A percentile compares a stretch with the other conserved stretches of the same genome.
Evolutionary conservation across 164 flowering plant genomes (phyloP).

Genomic region (Vitis rupestris): DNA sequence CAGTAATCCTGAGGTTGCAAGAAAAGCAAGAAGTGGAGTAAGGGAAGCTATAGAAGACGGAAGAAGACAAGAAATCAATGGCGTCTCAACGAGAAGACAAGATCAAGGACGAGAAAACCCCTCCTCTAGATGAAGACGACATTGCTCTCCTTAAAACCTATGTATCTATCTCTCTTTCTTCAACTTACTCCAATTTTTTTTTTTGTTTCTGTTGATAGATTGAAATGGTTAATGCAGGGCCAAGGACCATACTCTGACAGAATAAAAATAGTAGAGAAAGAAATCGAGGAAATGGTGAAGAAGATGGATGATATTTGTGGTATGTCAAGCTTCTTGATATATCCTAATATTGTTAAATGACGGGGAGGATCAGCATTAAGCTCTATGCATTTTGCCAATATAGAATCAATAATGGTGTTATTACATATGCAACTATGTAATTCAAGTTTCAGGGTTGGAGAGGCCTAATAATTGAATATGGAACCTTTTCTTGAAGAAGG

Average conservation of each 20-base stretch:
- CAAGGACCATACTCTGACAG: slow-evolving; percentile 81
- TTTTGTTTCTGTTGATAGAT: too few species aligned
- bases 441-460: too few species aligned
- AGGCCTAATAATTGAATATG: too few species aligned
- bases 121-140: slow-evolving; percentile 91
- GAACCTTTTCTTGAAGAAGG: too few species aligned
- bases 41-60: background rate
- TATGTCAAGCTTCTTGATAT: slow-evolving; percentile 26
- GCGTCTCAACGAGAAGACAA: slow-evolving; percentile 61
- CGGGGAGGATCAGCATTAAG: too few species aligned
- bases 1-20: too few species aligned
- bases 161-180: slow-evolving; percentile 20
- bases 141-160: slow-evolving; percentile 84
- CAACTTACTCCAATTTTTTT: background rate
- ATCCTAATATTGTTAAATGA: background rate
- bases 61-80: slow-evolving; percentile 21
- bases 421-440: too few species aligned
- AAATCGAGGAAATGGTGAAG: slow-evolving; percentile 91
- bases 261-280: slow-evolving; percentile 90
- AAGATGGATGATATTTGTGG: slow-evolving; percentile 92
- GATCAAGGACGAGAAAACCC: slow-evolving; percentile 85
- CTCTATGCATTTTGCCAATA: too few species aligned
- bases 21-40: too few species aligned
- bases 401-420: too few species aligned
- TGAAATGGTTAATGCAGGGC: slow-evolving; percentile 49